A percentile compares a stretch with the other conserved stretches of the same genome.
These are phyloP conservation scores for Sporisorium exsertum DNA, from an alignment of 1,284 basidiomycete genomes.

Conservation along the genomic window DNA sequence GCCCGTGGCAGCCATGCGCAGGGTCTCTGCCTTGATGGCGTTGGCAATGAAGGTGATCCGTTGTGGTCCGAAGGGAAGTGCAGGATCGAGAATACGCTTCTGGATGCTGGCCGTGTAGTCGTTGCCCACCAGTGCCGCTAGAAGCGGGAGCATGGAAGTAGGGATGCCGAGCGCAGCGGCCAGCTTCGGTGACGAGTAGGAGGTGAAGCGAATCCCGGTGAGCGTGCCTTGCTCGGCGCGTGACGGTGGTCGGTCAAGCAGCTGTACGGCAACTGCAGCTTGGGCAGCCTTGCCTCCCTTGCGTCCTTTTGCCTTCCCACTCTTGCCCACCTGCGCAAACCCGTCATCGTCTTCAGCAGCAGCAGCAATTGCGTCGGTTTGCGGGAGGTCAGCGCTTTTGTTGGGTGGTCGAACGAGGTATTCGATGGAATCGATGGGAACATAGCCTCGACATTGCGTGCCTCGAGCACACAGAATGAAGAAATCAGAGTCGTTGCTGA, in stretches of 20 bases:
- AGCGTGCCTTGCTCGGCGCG: conserved; percentile 20
- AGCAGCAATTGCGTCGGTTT: not conserved
- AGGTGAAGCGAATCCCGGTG: conserved; percentile 33
- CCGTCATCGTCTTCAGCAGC: conserved; percentile 53
- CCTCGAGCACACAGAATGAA: conserved; percentile 61
- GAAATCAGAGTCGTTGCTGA: conserved; percentile 61
- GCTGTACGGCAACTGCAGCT: not conserved
- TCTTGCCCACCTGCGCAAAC: conserved; percentile 49
- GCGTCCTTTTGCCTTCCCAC: conserved; percentile 23
- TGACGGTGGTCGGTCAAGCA: conserved; percentile 14
- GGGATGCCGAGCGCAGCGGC: conserved; percentile 52
- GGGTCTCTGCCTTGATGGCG: conserved; percentile 46
- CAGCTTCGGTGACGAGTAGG: conserved; percentile 53
- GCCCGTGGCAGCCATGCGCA: conserved; percentile 32
- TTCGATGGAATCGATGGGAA: conserved; percentile 54
- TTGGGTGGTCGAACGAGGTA: conserved; percentile 38
- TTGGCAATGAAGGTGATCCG: conserved; percentile 47
- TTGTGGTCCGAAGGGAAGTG: conserved; percentile 37
- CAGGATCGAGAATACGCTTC: conserved; percentile 43
- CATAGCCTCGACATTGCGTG: conserved; percentile 47
- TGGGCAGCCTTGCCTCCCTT: conserved; percentile 7
- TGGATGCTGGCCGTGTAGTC: conserved; percentile 58
- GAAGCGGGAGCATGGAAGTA: conserved; percentile 49
- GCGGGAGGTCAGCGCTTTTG: not conserved
- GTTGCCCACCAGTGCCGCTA: conserved; percentile 60